phyloP scores from a whole-genome alignment of 345 rosid genomes.

The Populus deltoides region DNA sequence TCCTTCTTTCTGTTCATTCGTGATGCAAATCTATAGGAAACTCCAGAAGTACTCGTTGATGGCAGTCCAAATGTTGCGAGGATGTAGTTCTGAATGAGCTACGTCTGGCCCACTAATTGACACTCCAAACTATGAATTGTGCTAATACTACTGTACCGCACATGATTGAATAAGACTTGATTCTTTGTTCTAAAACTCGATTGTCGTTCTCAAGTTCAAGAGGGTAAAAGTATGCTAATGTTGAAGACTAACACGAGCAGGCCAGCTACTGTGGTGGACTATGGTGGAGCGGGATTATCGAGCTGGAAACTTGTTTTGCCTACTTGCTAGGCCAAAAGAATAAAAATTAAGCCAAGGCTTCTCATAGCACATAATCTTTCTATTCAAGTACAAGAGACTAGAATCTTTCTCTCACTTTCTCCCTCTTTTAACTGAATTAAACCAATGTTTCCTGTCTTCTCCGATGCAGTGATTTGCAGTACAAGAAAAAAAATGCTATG shows the following conservation, averaged over 20 bases:
- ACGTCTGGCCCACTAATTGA: not conserved
- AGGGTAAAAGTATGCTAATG: not conserved
- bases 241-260: not conserved
- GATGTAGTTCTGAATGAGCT: not conserved
- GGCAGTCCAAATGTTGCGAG: no score
- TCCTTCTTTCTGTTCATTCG: not conserved
- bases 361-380: not conserved
- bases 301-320: not conserved
- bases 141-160: not conserved
- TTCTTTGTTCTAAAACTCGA: not conserved
- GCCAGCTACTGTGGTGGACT: not conserved
- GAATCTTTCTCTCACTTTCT: no score
- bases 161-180: not conserved
- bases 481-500: not conserved
- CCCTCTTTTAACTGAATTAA: not conserved
- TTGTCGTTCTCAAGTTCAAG: not conserved
- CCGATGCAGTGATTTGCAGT: not conserved
- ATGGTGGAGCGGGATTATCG: not conserved
- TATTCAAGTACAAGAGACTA: no score
- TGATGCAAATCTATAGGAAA: not conserved
- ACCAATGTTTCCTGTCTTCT: not conserved
- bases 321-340: not conserved
- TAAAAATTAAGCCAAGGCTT: not conserved
- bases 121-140: not conserved
- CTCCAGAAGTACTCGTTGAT: not conserved